Conservation (phyloP, 768 basidiomycete genomes). For the Calocybe gangraenosa region DNA sequence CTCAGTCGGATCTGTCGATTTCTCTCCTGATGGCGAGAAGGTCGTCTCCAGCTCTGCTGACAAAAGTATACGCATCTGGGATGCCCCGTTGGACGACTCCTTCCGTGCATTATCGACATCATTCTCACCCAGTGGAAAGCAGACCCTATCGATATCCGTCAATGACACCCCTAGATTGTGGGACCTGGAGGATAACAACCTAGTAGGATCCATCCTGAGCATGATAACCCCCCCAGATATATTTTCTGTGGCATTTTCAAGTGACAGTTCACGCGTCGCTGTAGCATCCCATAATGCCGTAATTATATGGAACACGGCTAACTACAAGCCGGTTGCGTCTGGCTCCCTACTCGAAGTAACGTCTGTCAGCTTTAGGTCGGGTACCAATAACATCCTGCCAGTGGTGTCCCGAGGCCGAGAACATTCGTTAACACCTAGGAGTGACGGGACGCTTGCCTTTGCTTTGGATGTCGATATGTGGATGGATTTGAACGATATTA, state of each 20-base stretch:
- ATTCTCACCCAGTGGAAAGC: slow-evolving; percentile 2
- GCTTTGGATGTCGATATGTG: no score
- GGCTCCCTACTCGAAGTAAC: no score
- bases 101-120: not conserved
- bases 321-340: no score
- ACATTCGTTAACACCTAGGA: no score
- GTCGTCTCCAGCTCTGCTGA: not conserved
- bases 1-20: no score
- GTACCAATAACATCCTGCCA: no score
- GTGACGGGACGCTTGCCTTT: no score
- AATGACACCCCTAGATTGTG: not conserved
- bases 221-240: not conserved
- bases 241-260: not conserved
- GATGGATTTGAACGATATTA: not conserved
- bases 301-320: not conserved
- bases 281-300: not conserved
- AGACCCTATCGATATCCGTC: not conserved
- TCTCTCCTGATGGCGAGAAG: no score
- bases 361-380: no score
- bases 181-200: not conserved
- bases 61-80: not conserved
- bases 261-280: not conserved
- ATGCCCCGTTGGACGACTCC: not conserved
- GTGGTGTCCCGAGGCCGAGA: no score
- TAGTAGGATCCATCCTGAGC: not conserved